A percentile compares a stretch with the other conserved stretches of the same genome.
Evolutionary conservation across 306 rosid genomes (phyloP).

Genomic region (Chamaecrista fasciculata): DNA sequence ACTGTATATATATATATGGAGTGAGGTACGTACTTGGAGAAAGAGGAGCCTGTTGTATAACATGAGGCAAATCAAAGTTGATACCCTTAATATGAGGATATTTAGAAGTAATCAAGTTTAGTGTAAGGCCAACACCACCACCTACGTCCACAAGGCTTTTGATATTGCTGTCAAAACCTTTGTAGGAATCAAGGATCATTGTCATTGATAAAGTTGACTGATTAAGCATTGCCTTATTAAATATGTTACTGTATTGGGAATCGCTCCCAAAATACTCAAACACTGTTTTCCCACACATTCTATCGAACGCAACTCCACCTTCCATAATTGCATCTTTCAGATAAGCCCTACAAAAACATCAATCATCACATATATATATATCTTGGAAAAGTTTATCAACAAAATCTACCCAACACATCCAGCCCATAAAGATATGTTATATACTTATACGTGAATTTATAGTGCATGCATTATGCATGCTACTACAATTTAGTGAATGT

Average conservation of each 20-base stretch:
- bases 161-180: conserved; percentile 32
- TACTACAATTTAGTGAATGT: no score
- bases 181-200: conserved; percentile 26
- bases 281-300: conserved; percentile 13
- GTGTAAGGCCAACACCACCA: not conserved
- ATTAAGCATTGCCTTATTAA: conserved; percentile 38
- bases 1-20: no score
- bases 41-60: not conserved
- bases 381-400: no score
- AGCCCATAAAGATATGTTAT: no score
- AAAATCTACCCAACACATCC: no score
- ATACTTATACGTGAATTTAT: no score
- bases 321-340: no score
- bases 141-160: no score
- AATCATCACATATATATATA: no score
- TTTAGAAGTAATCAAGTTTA: not conserved
- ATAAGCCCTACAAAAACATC: no score
- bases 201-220: conserved; percentile 9
- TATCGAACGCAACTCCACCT: conserved; percentile 34
- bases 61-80: no score
- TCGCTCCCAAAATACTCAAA: conserved; percentile 27
- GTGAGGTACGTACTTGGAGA: not conserved
- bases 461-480: no score
- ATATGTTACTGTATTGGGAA: conserved; percentile 12
- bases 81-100: not conserved